A percentile compares a stretch with the other conserved stretches of the same genome.
Evolutionary conservation across 192 early-diverging fungal species (phyloP).

Genomic region (Spizellomyces punctatus): DNA sequence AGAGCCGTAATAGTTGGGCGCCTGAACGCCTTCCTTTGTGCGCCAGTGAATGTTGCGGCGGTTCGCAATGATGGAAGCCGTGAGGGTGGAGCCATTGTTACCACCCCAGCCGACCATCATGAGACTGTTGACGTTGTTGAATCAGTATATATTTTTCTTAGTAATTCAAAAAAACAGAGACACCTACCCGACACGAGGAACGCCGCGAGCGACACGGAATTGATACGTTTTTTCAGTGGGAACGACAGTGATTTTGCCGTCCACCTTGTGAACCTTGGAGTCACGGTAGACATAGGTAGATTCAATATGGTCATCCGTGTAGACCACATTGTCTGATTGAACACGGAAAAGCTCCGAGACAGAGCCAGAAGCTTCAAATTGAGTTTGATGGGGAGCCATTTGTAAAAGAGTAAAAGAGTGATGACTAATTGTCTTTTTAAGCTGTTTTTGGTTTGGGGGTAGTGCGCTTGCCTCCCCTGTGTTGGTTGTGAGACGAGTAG

Average conservation of each 20-base stretch:
- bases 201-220: slow-evolving; percentile 82
- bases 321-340: slow-evolving; percentile 84
- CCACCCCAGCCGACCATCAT: slow-evolving; percentile 99
- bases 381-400: slow-evolving; percentile 27
- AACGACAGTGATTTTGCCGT: slow-evolving; percentile 72
- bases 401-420: slow-evolving; percentile 16
- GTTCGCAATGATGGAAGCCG: slow-evolving; percentile 96
- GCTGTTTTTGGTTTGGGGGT: slow-evolving; percentile 66
- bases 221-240: slow-evolving; percentile 88
- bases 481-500: slow-evolving; percentile 77
- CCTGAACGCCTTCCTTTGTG: slow-evolving; percentile 91
- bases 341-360: slow-evolving; percentile 69
- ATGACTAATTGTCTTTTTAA: slow-evolving; percentile 12
- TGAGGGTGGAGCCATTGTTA: slow-evolving; percentile 98
- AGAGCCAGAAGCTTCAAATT: slow-evolving; percentile 21
- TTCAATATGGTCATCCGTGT: slow-evolving; percentile 77
- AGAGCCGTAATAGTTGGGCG: slow-evolving; percentile 96
- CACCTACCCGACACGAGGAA: slow-evolving; percentile 68
- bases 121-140: no score
- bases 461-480: slow-evolving; percentile 74
- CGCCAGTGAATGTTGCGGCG: slow-evolving; percentile 83
- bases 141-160: no score
- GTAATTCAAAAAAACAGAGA: neutral
- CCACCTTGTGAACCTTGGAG: slow-evolving; percentile 69
- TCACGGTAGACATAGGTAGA: slow-evolving; percentile 90